phyloP scores from a whole-genome alignment of 2,329 filamentous ascomycete species.

The Fusarium continuum region DNA sequence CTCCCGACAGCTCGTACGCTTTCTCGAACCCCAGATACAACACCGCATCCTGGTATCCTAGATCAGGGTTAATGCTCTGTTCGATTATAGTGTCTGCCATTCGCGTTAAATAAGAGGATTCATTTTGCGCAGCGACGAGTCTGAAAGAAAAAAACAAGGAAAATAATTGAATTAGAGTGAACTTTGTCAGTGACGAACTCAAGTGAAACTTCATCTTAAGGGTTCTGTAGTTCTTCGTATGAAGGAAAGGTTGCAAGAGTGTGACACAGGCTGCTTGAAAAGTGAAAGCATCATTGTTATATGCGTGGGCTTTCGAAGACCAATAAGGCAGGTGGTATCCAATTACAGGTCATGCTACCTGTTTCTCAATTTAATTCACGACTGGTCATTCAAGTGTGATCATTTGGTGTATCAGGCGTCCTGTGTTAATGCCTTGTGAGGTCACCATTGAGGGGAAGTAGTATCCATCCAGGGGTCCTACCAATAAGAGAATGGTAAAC shows the following conservation, averaged over 20 bases:
- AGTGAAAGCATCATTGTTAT: neutral
- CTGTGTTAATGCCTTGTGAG: neutral
- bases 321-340: slow-evolving; percentile 1
- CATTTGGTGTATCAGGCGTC: neutral
- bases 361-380: rapidly evolving
- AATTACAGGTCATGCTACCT: neutral
- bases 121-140: neutral
- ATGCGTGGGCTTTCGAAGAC: neutral
- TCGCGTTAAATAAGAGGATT: neutral
- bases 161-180: too few relatives aligned
- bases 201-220: too few relatives aligned
- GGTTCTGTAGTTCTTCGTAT: neutral
- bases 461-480: rapidly evolving
- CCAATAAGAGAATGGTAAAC: neutral
- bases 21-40: slow-evolving; percentile 59
- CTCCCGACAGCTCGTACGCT: slow-evolving; percentile 53
- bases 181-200: too few relatives aligned
- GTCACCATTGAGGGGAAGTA: slow-evolving; percentile 15
- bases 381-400: neutral
- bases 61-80: slow-evolving; percentile 49
- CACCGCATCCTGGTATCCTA: slow-evolving; percentile 56
- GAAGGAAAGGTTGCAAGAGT: neutral
- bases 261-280: neutral
- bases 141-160: rapidly evolving
- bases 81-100: slow-evolving; percentile 60